These are phyloP conservation scores for Venturiaceae sp. DNA, from an alignment of 2,329 filamentous ascomycete species.

Conservation along the genomic window DNA sequence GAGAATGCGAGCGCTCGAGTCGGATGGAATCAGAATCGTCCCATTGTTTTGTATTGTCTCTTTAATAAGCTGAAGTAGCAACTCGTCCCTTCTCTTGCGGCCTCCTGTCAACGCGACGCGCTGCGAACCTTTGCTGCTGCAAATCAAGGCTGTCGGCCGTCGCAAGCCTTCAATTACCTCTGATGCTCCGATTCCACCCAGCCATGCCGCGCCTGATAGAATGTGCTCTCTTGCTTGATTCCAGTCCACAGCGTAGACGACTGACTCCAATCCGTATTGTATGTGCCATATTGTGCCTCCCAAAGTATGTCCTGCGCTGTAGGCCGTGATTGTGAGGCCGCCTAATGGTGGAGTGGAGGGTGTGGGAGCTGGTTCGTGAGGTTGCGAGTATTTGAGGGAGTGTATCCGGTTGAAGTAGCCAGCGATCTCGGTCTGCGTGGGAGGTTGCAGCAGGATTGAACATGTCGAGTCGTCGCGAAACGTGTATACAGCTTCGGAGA, in stretches of 20 bases:
- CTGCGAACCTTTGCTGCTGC: slow-evolving; percentile 74
- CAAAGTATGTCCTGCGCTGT: slow-evolving; percentile 90
- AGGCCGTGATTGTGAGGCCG: slow-evolving; percentile 88
- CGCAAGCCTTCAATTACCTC: slow-evolving; percentile 90
- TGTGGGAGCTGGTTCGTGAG: slow-evolving; percentile 79
- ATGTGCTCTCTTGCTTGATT: slow-evolving; percentile 97
- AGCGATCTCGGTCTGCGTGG: slow-evolving; percentile 80
- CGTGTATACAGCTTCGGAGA: slow-evolving; percentile 53
- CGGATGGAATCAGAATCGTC: slow-evolving; percentile 85
- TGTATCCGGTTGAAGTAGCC: slow-evolving; percentile 86
- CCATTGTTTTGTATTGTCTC: slow-evolving; percentile 75
- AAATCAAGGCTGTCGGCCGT: slow-evolving; percentile 88
- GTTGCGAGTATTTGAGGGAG: slow-evolving; percentile 92
- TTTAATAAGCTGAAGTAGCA: slow-evolving; percentile 69
- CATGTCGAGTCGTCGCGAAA: slow-evolving; percentile 31
- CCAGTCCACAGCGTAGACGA: slow-evolving; percentile 97
- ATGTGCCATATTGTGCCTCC: slow-evolving; percentile 99
- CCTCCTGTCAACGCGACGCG: slow-evolving; percentile 61
- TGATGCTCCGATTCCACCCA: slow-evolving; percentile 72
- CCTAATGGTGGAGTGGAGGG: slow-evolving; percentile 83
- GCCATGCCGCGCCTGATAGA: slow-evolving; percentile 84
- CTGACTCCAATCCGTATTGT: slow-evolving; percentile 90
- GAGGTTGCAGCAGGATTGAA: slow-evolving; percentile 54
- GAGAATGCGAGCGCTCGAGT: slow-evolving; percentile 88
- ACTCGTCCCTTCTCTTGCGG: slow-evolving; percentile 73